These are phyloP conservation scores for Platismatia glauca DNA, from an alignment of 495 filamentous ascomycete species.

Conservation along the genomic window DNA sequence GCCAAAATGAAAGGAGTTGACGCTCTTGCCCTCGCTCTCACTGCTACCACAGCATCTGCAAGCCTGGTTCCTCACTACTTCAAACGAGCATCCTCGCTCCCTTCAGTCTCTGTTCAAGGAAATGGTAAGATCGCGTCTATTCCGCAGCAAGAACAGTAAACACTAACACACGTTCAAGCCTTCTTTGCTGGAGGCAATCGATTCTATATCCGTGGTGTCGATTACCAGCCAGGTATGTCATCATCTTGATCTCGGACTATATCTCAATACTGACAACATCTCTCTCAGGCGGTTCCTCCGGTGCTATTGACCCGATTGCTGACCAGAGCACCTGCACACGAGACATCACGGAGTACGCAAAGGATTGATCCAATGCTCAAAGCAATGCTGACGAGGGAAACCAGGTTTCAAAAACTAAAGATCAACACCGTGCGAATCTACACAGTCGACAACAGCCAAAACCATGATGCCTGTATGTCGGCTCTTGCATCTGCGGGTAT, in stretches of 20 bases:
- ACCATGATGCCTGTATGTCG: slow-evolving; percentile 81
- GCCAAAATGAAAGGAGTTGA: slow-evolving; percentile 22
- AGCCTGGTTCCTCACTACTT: slow-evolving; percentile 17
- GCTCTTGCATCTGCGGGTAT: slow-evolving; percentile 75
- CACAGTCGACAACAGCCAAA: slow-evolving; percentile 76
- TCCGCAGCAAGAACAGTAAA: neutral
- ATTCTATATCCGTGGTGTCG: slow-evolving; percentile 91
- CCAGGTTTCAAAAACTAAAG: slow-evolving; percentile 66
- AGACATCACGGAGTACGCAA: slow-evolving; percentile 56
- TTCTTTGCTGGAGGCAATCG: slow-evolving; percentile 78
- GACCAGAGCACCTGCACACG: slow-evolving; percentile 62
- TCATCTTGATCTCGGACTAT: neutral
- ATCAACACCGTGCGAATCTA: slow-evolving; percentile 91
- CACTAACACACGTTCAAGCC: slow-evolving; percentile 41
- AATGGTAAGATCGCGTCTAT: slow-evolving; percentile 31
- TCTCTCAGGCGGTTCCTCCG: slow-evolving; percentile 62
- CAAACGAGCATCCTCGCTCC: slow-evolving; percentile 23
- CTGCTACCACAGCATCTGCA: slow-evolving; percentile 21
- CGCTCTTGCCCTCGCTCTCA: slow-evolving; percentile 18
- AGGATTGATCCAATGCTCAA: neutral
- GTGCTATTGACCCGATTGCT: slow-evolving; percentile 70
- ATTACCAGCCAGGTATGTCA: slow-evolving; percentile 66
- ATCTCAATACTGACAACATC: neutral
- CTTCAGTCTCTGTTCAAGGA: slow-evolving; percentile 36
- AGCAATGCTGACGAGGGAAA: neutral